Evolutionary conservation across 2,329 filamentous ascomycete genomes (phyloP).

Genomic region (Ophiostoma perfectum): DNA sequence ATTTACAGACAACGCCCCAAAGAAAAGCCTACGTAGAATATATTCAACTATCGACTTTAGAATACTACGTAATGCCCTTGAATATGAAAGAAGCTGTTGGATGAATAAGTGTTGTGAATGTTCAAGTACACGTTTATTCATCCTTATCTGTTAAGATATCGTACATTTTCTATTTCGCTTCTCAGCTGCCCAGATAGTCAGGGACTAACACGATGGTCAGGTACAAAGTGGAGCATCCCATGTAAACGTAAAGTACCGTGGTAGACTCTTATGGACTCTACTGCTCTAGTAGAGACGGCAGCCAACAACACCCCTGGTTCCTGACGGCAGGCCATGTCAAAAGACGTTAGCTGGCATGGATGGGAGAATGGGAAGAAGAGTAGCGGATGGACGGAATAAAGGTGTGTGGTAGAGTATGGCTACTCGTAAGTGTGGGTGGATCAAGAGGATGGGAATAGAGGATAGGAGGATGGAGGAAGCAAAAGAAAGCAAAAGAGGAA

Average conservation of each 20-base stretch:
- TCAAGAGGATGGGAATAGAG: background rate
- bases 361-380: no score
- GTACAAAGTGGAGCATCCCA: background rate
- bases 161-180: background rate
- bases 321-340: no score
- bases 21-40: no score
- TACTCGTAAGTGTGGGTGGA: no score
- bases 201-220: conserved; percentile 6
- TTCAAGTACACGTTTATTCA: background rate
- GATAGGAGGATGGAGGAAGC: no score
- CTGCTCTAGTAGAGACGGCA: background rate
- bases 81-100: no score
- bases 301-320: background rate
- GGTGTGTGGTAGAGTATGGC: background rate
- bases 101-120: background rate
- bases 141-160: background rate
- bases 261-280: background rate
- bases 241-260: background rate
- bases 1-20: background rate
- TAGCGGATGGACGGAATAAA: no score
- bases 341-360: no score
- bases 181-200: conserved; percentile 4
- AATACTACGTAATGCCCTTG: no score
- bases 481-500: background rate
- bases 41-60: no score